Evolutionary conservation across 257 asterid species (phyloP).

Genomic region (Nicotiana benthamiana): DNA sequence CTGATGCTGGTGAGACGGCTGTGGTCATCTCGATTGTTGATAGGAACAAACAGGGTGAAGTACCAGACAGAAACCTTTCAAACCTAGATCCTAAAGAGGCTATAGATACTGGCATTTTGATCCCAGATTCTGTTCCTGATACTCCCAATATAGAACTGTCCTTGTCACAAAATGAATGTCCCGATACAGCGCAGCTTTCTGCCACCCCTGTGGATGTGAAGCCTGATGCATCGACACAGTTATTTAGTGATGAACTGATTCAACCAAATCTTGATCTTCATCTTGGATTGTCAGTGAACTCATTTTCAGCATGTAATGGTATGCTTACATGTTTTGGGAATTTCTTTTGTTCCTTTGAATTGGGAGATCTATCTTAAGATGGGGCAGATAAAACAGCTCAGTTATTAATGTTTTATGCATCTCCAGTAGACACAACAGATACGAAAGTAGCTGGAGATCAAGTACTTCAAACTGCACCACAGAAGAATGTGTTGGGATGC

Average conservation of each 20-base stretch:
- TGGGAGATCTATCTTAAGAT: constrained; percentile 13
- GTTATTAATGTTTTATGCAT: constrained; percentile 10
- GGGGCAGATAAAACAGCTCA: not conserved
- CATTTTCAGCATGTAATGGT: constrained; percentile 38
- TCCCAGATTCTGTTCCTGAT: constrained; percentile 25
- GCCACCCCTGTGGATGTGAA: constrained; percentile 22
- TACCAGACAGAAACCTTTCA: constrained; percentile 23
- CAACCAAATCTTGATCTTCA: constrained; percentile 43
- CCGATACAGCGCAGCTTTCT: constrained; percentile 19
- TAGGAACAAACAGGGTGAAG: constrained; percentile 36
- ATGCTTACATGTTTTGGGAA: constrained; percentile 14
- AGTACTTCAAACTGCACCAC: constrained; percentile 28
- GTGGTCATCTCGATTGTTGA: constrained; percentile 59
- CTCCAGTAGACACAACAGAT: constrained; percentile 26
- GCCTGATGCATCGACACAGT: constrained; percentile 14
- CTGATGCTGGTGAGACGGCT: constrained; percentile 91
- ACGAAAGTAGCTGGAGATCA: constrained; percentile 24
- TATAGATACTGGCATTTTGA: constrained; percentile 20
- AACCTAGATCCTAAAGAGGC: constrained; percentile 19
- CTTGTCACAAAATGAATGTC: constrained; percentile 24
- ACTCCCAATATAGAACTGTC: constrained; percentile 24
- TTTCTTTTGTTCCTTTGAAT: constrained; percentile 11
- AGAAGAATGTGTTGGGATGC: constrained; percentile 21
- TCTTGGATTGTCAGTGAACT: constrained; percentile 28
- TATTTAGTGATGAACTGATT: constrained; percentile 13